Conservation (phyloP, 768 basidiomycete species). For the Clitopilus hobsonii region DNA sequence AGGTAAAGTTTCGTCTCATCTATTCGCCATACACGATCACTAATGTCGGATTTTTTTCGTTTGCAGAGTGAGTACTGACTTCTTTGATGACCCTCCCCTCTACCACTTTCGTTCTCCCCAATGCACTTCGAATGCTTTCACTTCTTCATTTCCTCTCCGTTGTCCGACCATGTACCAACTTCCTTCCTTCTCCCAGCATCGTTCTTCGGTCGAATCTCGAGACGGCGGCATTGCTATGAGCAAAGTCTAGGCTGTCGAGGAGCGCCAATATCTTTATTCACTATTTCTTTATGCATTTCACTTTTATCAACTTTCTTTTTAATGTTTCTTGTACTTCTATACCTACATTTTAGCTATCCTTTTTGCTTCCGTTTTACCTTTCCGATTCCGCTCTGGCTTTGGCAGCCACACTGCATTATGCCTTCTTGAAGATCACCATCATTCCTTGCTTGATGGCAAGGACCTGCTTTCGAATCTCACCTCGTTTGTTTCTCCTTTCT, state of each 20-base stretch:
- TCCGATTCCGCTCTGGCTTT: no score
- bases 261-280: not conserved
- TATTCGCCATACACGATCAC: not conserved
- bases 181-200: slow-evolving; percentile 48
- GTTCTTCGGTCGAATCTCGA: slow-evolving; percentile 41
- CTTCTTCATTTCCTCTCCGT: slow-evolving; percentile 13
- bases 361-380: not conserved
- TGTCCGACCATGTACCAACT: slow-evolving; percentile 27
- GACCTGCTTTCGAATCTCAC: no score
- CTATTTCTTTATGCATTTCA: not conserved
- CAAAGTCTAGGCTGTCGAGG: not conserved
- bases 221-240: slow-evolving; percentile 1
- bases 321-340: not conserved
- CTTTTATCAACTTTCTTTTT: not conserved
- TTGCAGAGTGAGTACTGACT: slow-evolving; percentile 4
- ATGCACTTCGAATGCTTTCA: slow-evolving; percentile 22
- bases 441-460: no score
- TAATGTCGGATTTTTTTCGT: not conserved
- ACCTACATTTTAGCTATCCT: not conserved
- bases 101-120: slow-evolving; percentile 10
- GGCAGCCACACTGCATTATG: no score
- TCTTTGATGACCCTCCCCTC: slow-evolving; percentile 2
- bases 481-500: not conserved
- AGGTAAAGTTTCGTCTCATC: slow-evolving; percentile 49
- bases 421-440: no score